Evolutionary conservation across 2,329 filamentous ascomycete species (phyloP), one percentile per base, ranked within the genome.

Genomic region (Fusarium phyllophilum): DNA sequence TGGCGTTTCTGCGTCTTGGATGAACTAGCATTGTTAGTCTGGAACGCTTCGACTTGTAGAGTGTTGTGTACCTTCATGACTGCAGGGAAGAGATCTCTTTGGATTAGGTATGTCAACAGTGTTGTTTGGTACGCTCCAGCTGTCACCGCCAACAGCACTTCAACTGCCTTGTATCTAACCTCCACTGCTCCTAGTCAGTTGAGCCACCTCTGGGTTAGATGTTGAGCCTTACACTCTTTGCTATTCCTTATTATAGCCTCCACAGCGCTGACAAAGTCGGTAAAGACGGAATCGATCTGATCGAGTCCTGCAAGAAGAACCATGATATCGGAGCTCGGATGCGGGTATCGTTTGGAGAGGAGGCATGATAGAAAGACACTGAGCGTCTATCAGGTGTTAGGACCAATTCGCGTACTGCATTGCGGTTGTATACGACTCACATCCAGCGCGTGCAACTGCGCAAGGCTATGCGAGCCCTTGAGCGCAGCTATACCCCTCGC

Each of bases 81-180:
- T 14, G 95, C 92, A 26, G 96, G 96, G 79, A 99, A 99, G 41
- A 98, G 87, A 81, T 99, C 96, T 75, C 94, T 89, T 79, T 98
- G 95, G 45, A 96, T 96, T 79, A 99, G 94, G 83, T 98, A 99
- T 3, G 95, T 97, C 62, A 98, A 88, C 29, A 99, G 87, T 54
- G 94, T 96, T 8, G 96, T 98, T 83, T 97, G 95, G 82, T 98
- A 98, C 64, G 95, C 95, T n/a, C 96, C 95, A 15, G 95, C 94
- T 12, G 94, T 93, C 63, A 97, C 91, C 20, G 95, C 92, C 66
- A 98, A 88, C 13, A 95, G 91, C 48, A 94, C 92, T 76, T 93
- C 89, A 36, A 98, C 89, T 13, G 95, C 96, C 80, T 94, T 95
- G 75, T 91, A 88, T 65, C 95, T 91, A 58, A 96, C 80, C 44